These are phyloP conservation scores for Lactarius tabidus DNA, from an alignment of 768 basidiomycete species.

Conservation along the genomic window DNA sequence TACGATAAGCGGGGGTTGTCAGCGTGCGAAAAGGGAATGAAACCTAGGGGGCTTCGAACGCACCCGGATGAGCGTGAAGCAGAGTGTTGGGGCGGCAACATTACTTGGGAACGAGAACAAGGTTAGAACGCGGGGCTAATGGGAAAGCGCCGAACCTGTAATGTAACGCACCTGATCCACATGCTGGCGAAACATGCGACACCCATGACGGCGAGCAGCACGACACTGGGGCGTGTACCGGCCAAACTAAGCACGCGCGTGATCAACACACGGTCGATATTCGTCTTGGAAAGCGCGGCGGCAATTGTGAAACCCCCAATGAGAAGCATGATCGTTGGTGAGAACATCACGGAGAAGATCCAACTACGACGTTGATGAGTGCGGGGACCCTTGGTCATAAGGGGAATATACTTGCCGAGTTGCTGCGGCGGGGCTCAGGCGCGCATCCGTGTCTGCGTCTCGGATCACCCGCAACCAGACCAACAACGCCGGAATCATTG, in stretches of 20 bases:
- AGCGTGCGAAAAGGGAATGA: conserved; percentile 16
- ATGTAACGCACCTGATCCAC: conserved; percentile 81
- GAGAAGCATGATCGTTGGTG: conserved; percentile 96
- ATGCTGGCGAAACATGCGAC: conserved; percentile 98
- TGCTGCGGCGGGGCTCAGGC: conserved; percentile 60
- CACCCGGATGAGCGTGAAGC: conserved; percentile 93
- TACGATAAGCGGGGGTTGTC: conserved; percentile 32
- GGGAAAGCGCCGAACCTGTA: neutral
- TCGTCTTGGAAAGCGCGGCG: conserved; percentile 91
- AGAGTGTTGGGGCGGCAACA: conserved; percentile 95
- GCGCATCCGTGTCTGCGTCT: conserved; percentile 46
- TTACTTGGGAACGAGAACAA: conserved; percentile 50
- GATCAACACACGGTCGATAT: conserved; percentile 88
- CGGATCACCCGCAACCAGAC: conserved; percentile 81
- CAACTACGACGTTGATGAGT: conserved; percentile 47
- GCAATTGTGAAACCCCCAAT: conserved; percentile 98
- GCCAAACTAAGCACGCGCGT: conserved; percentile 88
- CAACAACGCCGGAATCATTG: conserved; percentile 81
- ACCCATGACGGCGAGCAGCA: conserved; percentile 90
- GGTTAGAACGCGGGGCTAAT: neutral
- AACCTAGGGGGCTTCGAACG: conserved; percentile 28
- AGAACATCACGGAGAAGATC: conserved; percentile 94
- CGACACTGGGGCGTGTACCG: conserved; percentile 79
- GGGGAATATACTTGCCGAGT: conserved; percentile 57
- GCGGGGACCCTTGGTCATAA: neutral